Evolutionary conservation across 1,139 yeast species (phyloP).

Genomic region (Saccharomycopsis crataegensis): DNA sequence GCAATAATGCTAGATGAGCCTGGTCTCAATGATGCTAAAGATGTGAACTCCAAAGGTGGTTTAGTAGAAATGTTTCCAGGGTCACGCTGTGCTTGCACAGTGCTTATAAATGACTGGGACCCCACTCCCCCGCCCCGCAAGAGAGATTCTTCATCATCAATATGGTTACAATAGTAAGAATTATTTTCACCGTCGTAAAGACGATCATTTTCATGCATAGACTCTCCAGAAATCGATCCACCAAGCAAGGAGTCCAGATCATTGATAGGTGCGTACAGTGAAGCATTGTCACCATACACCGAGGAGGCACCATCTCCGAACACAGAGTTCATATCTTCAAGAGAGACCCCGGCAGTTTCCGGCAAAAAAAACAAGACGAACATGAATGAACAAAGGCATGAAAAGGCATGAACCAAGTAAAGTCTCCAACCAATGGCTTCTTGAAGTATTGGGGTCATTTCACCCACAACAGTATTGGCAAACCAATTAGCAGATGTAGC

Average conservation of each 20-base stretch:
- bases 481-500: slow-evolving; percentile 94
- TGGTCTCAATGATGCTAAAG: slow-evolving; percentile 4
- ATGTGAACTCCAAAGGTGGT: slow-evolving; percentile 9
- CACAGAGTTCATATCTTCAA: slow-evolving; percentile 82
- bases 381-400: slow-evolving; percentile 65
- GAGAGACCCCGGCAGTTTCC: slow-evolving; percentile 81
- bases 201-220: slow-evolving; percentile 11
- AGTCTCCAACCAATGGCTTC: slow-evolving; percentile 73
- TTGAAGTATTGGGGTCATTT: slow-evolving; percentile 79
- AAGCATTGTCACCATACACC: slow-evolving; percentile 15
- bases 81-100: slow-evolving; percentile 16
- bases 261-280: slow-evolving; percentile 20
- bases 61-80: slow-evolving; percentile 2
- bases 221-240: slow-evolving; percentile 5
- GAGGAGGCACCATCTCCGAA: slow-evolving; percentile 47
- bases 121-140: slow-evolving; percentile 6
- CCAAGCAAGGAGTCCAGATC: slow-evolving; percentile 9
- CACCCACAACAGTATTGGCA: slow-evolving; percentile 89
- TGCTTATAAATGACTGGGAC: slow-evolving; percentile 9
- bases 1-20: slow-evolving; percentile 20
- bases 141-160: slow-evolving; percentile 15
- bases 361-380: slow-evolving; percentile 69
- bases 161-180: background rate
- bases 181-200: background rate
- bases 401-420: slow-evolving; percentile 72